A percentile compares a stretch with the other conserved stretches of the same genome.
phyloP scores from a whole-genome alignment of 495 filamentous ascomycete species.

The Penicillium desertorum region DNA sequence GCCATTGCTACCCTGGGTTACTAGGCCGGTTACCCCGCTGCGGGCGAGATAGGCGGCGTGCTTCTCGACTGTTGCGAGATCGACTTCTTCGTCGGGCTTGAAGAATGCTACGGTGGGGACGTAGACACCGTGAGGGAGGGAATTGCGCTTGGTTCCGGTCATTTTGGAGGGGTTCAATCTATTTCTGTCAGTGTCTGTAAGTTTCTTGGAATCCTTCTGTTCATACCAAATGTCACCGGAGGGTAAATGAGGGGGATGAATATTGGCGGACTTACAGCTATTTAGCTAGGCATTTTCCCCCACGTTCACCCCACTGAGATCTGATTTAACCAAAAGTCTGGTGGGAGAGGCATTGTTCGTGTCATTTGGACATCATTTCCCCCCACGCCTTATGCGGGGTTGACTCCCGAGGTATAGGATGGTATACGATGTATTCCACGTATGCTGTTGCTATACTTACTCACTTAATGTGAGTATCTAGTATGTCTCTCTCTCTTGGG shows the following conservation, averaged over 20 bases:
- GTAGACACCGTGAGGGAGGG: conserved; percentile 57
- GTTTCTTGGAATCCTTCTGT: background rate
- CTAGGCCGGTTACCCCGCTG: conserved; percentile 75
- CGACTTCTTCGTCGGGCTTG: conserved; percentile 58
- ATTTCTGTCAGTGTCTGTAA: background rate
- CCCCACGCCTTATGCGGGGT: conserved; percentile 26
- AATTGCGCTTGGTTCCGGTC: conserved; percentile 28
- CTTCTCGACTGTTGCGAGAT: conserved; percentile 64
- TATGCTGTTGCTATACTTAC: no score
- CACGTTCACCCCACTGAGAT: conserved; percentile 6
- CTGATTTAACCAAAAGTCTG: background rate
- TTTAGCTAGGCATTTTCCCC: conserved; percentile 4
- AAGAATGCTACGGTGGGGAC: conserved; percentile 73
- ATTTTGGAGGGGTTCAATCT: conserved; percentile 17
- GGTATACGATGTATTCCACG: no score
- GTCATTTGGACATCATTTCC: background rate
- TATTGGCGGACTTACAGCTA: background rate
- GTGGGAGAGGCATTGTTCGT: background rate
- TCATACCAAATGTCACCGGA: conserved; percentile 5
- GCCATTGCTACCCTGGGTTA: conserved; percentile 88
- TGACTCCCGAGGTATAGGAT: background rate
- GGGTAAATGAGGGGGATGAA: background rate
- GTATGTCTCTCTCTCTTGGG: background rate
- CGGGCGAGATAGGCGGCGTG: conserved; percentile 83
- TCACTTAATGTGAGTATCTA: no score